Conservation (phyloP, 2,329 filamentous ascomycete genomes). For the Penicillium decumbens region DNA sequence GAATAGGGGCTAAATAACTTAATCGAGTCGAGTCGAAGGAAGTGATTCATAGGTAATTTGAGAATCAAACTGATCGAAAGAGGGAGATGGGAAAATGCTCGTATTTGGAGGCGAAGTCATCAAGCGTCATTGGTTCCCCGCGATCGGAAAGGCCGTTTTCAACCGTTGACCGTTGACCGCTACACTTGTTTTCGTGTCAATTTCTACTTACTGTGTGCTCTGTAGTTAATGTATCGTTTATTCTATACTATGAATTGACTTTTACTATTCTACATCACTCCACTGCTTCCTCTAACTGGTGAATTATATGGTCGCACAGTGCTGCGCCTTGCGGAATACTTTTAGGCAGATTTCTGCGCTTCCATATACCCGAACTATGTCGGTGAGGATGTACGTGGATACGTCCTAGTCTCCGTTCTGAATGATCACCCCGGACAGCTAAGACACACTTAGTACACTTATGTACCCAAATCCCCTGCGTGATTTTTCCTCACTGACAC, state of each 20-base stretch:
- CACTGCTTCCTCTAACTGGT: neutral
- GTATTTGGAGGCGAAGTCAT: neutral
- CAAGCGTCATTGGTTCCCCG: neutral
- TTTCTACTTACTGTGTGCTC: neutral
- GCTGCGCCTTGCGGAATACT: neutral
- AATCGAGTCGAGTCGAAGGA: neutral
- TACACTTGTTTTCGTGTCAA: neutral
- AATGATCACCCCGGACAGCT: neutral
- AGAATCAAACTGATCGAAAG: neutral
- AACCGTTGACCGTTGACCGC: neutral
- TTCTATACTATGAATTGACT: neutral
- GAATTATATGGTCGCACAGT: neutral
- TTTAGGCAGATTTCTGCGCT: neutral
- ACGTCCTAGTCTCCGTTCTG: neutral
- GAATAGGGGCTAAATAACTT: neutral
- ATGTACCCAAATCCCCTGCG: too few relatives aligned
- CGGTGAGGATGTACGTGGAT: neutral
- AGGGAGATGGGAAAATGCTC: neutral
- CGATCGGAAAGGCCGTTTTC: neutral
- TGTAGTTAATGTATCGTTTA: too few relatives aligned
- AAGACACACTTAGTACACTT: neutral
- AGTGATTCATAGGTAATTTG: neutral
- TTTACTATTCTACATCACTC: neutral
- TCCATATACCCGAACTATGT: neutral
- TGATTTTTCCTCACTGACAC: too few relatives aligned